phyloP scores from a whole-genome alignment of 306 rosid genomes.

The Malus fusca region DNA sequence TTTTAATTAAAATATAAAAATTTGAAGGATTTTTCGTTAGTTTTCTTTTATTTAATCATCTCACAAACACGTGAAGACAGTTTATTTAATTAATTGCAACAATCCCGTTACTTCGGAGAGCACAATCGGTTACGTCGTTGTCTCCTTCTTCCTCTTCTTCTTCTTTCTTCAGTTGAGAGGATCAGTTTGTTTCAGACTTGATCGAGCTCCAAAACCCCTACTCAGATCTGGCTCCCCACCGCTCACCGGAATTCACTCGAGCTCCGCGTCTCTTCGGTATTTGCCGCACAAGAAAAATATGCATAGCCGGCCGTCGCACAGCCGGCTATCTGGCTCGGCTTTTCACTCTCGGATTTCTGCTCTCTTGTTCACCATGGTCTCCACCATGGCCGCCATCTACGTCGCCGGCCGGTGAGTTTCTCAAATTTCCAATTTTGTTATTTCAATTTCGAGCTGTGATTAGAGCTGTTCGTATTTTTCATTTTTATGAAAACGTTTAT shows the following conservation, averaged over 20 bases:
- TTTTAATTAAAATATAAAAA: no score
- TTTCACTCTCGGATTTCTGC: constrained; percentile 45
- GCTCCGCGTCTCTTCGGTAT: neutral
- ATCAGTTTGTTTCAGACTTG: neutral
- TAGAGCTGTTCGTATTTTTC: neutral
- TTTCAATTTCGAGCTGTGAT: no score
- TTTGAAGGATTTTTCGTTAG: no score
- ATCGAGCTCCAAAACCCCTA: neutral
- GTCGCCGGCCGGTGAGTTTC: constrained; percentile 60
- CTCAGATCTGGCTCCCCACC: neutral
- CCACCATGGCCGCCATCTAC: constrained; percentile 67
- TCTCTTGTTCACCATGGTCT: constrained; percentile 42
- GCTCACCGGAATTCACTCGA: neutral
- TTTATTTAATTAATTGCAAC: neutral
- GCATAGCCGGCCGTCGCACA: constrained; percentile 52
- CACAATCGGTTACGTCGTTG: neutral
- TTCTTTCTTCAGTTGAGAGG: neutral
- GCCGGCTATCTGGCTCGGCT: constrained; percentile 43
- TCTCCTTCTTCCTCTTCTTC: neutral
- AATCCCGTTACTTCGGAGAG: neutral
- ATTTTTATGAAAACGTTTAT: neutral
- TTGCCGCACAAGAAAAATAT: constrained; percentile 14
- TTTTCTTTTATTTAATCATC: no score
- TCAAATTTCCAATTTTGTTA: neutral
- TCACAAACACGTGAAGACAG: no score